Base-by-base conservation (phyloP, 345 rosid species). In the Lepidium africanum region DNA sequence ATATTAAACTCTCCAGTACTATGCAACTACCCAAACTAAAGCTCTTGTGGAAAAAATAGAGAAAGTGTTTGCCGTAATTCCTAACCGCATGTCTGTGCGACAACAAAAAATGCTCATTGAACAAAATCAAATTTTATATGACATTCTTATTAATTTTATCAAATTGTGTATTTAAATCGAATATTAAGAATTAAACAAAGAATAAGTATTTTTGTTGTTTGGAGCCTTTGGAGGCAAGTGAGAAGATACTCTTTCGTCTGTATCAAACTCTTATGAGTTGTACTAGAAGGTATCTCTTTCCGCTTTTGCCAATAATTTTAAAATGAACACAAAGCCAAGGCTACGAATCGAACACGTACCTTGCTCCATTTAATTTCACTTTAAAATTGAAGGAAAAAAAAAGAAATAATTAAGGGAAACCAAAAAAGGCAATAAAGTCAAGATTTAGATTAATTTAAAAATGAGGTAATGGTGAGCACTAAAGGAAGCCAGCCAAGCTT, bases 391-490 rank as follows among this genome's bases (percentile, higher is more conserved):
- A 5, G 6, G 0, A 60, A 25, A 17, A 8, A 6, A 19, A 21
- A 41, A 35, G 2, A 43, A 63, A 38, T 55, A 32, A 55, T 4
- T 71, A 62, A 37, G n/a, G 30, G 35, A 30, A 21, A 59, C 47
- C 76, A 10, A 65, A 72, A 46, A 19, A 65, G 43, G 49, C 63
- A 55, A 39, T 10, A 7, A 48, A 72, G 61, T 50, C 53, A 64
- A 56, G 39, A 41, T n/a, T 30, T 30, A 30, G 33, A 30, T 30
- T 5, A 30, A 0, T 30, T 5, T 5, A 30, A 30, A 30, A 41
- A 47, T 49, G 45, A 6, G 15, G 77, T 65, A 65, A 59, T 65
- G 77, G 47, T 33, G 61, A 73, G 77, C 77, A 73, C 67, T 65
- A 58, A 65, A 35, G 72, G 53, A 57, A 58, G 72, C 60, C 71